phyloP scores from a whole-genome alignment of 768 basidiomycete genomes.

The Daedaleopsis sinensis region DNA sequence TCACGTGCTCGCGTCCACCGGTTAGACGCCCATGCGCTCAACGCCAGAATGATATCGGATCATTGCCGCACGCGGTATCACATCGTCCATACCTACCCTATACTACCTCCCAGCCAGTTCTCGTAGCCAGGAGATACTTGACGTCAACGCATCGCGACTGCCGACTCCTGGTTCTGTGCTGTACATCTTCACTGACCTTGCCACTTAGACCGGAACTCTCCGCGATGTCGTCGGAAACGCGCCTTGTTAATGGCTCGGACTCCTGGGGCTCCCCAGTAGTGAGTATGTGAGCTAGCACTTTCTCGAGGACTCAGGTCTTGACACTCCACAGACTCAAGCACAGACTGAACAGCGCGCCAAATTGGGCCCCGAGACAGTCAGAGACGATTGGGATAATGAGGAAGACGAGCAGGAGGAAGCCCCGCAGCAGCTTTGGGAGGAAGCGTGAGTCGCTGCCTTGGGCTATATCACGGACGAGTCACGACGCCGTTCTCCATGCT shows the following conservation, averaged over 20 bases:
- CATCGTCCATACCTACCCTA: too few relatives aligned
- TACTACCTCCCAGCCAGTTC: too few relatives aligned
- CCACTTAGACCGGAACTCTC: too few relatives aligned
- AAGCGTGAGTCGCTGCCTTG: slow-evolving; percentile 56
- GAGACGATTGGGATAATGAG: slow-evolving; percentile 66
- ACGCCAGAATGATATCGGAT: too few relatives aligned
- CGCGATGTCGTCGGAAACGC: background rate
- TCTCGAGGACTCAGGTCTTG: background rate
- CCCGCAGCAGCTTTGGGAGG: slow-evolving; percentile 64
- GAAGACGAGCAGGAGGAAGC: slow-evolving; percentile 51
- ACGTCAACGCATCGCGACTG: too few relatives aligned
- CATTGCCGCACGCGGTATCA: too few relatives aligned
- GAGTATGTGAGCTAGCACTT: slow-evolving; percentile 9
- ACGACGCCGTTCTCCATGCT: background rate
- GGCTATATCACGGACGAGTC: background rate
- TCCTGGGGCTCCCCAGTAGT: slow-evolving; percentile 19
- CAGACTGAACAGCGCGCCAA: background rate
- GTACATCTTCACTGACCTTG: too few relatives aligned
- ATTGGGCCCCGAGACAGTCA: slow-evolving; percentile 21
- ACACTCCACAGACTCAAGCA: background rate
- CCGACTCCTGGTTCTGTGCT: too few relatives aligned
- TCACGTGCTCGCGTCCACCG: background rate
- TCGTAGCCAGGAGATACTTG: too few relatives aligned
- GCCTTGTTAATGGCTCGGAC: background rate
- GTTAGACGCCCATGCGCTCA: too few relatives aligned